These are phyloP conservation scores for Fomitopsis palustris DNA, from an alignment of 1,284 basidiomycete genomes.

Conservation along the genomic window DNA sequence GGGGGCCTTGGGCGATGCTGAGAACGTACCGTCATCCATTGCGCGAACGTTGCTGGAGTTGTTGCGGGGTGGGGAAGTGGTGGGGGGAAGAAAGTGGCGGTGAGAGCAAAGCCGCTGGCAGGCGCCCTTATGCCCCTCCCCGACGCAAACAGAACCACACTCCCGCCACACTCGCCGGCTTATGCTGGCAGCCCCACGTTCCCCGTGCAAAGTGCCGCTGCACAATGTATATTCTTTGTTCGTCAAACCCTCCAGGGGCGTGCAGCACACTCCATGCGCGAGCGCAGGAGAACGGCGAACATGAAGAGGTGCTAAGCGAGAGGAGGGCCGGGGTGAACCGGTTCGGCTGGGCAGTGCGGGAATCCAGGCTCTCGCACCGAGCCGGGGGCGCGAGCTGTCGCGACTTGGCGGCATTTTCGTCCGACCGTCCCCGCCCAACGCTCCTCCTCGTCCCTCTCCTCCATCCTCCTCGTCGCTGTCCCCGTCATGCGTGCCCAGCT, in stretches of 20 bases:
- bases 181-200: neutral
- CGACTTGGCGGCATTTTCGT: slow-evolving; percentile 22
- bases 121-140: slow-evolving; percentile 13
- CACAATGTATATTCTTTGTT: neutral
- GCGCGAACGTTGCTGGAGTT: slow-evolving; percentile 24
- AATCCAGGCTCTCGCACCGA: slow-evolving; percentile 16
- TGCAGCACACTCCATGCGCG: neutral
- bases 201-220: neutral
- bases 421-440: slow-evolving; percentile 12
- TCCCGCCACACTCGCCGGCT: slow-evolving; percentile 2
- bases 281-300: neutral
- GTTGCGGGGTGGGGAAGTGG: neutral
- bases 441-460: slow-evolving; percentile 7
- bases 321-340: slow-evolving; percentile 25
- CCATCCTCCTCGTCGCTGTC: slow-evolving; percentile 4
- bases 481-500: slow-evolving; percentile 40
- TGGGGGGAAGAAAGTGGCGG: slow-evolving; percentile 13
- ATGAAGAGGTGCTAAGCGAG: neutral
- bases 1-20: slow-evolving; percentile 59
- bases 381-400: slow-evolving; percentile 21
- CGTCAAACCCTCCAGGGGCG: neutral
- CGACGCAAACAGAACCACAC: slow-evolving; percentile 30
- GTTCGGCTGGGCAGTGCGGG: slow-evolving; percentile 20
- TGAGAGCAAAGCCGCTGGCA: slow-evolving; percentile 11
- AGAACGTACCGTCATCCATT: slow-evolving; percentile 82